These are phyloP conservation scores for Xylaria sp. DNA, from an alignment of 2,329 filamentous ascomycete species.

Conservation along the genomic window DNA sequence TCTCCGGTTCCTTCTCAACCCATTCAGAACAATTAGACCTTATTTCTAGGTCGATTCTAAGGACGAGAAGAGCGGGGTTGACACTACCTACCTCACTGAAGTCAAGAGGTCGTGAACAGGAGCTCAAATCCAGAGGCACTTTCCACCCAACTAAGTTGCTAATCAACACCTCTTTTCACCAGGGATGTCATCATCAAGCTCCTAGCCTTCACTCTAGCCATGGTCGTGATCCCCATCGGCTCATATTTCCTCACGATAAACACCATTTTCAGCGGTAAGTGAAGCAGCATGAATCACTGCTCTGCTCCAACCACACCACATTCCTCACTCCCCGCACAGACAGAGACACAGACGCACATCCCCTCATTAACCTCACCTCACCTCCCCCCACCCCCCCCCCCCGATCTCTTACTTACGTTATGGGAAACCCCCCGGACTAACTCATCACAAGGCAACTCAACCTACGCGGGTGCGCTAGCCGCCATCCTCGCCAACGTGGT, in stretches of 20 bases:
- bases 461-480: slow-evolving; percentile 84
- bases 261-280: slow-evolving; percentile 78
- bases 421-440: slow-evolving; percentile 3
- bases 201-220: slow-evolving; percentile 88
- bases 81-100: neutral
- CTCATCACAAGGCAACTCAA: slow-evolving; percentile 78
- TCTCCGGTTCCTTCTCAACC: neutral
- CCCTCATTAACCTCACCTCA: neutral
- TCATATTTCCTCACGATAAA: slow-evolving; percentile 88
- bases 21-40: neutral
- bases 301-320: neutral
- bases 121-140: too few species aligned
- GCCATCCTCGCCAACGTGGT: slow-evolving; percentile 93
- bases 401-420: neutral
- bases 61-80: too few species aligned
- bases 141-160: neutral
- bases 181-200: slow-evolving; percentile 91
- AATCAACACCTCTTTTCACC: slow-evolving; percentile 13
- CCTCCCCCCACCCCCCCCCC: too few species aligned
- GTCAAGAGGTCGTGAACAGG: neutral
- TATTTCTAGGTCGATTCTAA: too few species aligned
- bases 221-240: slow-evolving; percentile 87
- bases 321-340: neutral
- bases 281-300: neutral
- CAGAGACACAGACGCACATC: neutral